Evolutionary conservation across 2,329 filamentous ascomycete species (phyloP), one percentile per base, ranked within the genome.

Genomic region (Fusarium verrucosum): DNA sequence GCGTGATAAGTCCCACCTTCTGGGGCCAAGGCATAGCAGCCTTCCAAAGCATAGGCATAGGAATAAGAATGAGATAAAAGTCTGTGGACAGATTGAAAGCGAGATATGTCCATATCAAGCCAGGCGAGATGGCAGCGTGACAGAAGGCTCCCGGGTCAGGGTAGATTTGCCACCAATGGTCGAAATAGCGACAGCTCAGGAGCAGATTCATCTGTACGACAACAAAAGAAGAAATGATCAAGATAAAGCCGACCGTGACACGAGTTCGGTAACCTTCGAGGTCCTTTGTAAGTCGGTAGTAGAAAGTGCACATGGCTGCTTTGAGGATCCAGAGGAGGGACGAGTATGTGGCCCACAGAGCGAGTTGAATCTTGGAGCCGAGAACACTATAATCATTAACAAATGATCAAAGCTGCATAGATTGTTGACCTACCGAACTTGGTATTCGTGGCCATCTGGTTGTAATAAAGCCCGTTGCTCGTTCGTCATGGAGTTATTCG

Each of bases 91-190:
- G 79, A 62, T 87, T 88, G 58, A 83, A 74, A 5, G 78, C 74
- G 28, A 83, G 80, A 3, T 79, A 83, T n/a, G 82, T 79, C 71
- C 82, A 85, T 33, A 85, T 76, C 43, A 85, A 78, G 44, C 81
- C 79, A 16, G 78, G 78, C 1, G 83, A 83, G 11, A 85, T 79
- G 10, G 81, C 82, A 9, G 81, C 78, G 38, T 83, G 81, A 57
- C 82, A 84, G 41, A 80, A 62, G 42, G 50, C 80, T 11, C 85
- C 84, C 1, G 85, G 85, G 26, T 88, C 73, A 0, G 86, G 86
- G 49, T 81, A 75, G 44, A 88, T 86, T 70, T 88, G 84, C 85
- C 85, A 88, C 67, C 85, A 83, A 35, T 79, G 79, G 23, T 75
- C 63, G 50, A 88, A 80, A 0, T 85, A 85, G 22, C 77, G 77